Percentiles rank a stretch among this genome's conserved stretches.
Evolutionary conservation across 805 yeast species (phyloP).

Genomic region (Kodamaea sagamina): DNA sequence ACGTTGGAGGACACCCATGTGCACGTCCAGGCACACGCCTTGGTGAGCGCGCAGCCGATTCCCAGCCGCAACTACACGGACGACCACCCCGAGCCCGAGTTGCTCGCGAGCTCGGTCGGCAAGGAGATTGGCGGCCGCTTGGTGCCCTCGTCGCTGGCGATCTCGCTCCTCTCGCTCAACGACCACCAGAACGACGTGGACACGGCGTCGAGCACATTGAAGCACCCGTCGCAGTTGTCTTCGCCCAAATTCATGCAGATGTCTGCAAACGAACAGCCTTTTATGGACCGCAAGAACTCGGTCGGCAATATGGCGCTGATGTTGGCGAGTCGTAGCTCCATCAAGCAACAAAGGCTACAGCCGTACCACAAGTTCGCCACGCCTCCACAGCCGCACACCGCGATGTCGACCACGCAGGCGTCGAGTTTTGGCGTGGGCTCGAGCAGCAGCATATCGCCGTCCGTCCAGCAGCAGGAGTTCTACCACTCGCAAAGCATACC

Average conservation of each 20-base stretch:
- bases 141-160: conserved; percentile 46
- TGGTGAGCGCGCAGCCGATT: conserved; percentile 1
- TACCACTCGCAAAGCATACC: conserved; percentile 33
- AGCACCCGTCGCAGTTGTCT: conserved; percentile 3
- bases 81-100: conserved; percentile 48
- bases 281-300: conserved; percentile 22
- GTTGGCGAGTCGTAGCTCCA: conserved; percentile 22
- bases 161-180: conserved; percentile 40
- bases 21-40: conserved; percentile 11
- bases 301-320: conserved; percentile 15
- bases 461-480: conserved; percentile 11
- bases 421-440: not conserved
- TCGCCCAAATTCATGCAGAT: conserved; percentile 9
- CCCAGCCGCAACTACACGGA: conserved; percentile 17
- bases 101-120: conserved; percentile 46
- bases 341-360: conserved; percentile 37
- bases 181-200: conserved; percentile 15
- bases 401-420: conserved; percentile 1
- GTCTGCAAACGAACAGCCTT: not conserved
- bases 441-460: conserved; percentile 7
- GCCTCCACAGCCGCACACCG: conserved; percentile 23
- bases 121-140: conserved; percentile 41
- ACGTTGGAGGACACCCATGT: conserved; percentile 18
- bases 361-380: conserved; percentile 38
- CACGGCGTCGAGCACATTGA: conserved; percentile 8